These are phyloP conservation scores for Lasiosphaeria miniovina DNA, from an alignment of 495 filamentous ascomycete genomes.

Conservation along the genomic window DNA sequence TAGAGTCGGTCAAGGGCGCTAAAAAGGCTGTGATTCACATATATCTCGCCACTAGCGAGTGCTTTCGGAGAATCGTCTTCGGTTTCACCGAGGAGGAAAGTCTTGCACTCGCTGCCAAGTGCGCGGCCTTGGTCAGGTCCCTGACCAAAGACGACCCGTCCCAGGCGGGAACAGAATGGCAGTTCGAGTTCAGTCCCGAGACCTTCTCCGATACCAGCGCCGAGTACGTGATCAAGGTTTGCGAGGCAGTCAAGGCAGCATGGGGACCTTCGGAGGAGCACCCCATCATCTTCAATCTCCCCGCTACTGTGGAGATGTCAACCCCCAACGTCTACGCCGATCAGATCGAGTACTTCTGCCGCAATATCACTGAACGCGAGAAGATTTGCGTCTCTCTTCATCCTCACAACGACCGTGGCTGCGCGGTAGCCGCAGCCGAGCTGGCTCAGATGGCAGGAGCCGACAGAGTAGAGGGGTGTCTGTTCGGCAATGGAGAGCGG, in stretches of 20 bases:
- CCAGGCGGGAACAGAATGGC: slow-evolving; percentile 77
- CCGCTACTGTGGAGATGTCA: slow-evolving; percentile 92
- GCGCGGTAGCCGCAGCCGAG: slow-evolving; percentile 79
- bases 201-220: slow-evolving; percentile 90
- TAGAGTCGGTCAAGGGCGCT: slow-evolving; percentile 81
- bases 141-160: slow-evolving; percentile 94
- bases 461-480: slow-evolving; percentile 88
- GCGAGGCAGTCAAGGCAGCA: slow-evolving; percentile 92
- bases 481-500: slow-evolving; percentile 94
- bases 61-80: slow-evolving; percentile 89
- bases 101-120: slow-evolving; percentile 78
- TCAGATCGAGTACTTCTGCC: slow-evolving; percentile 95
- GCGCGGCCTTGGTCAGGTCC: slow-evolving; percentile 79
- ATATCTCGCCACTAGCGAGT: slow-evolving; percentile 91
- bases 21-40: slow-evolving; percentile 98
- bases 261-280: slow-evolving; percentile 82
- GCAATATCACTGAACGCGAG: slow-evolving; percentile 71
- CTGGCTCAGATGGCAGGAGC: slow-evolving; percentile 97
- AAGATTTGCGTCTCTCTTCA: slow-evolving; percentile 85
- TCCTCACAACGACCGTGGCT: slow-evolving; percentile 93
- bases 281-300: slow-evolving; percentile 96
- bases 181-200: slow-evolving; percentile 94
- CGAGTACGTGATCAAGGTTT: slow-evolving; percentile 79
- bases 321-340: slow-evolving; percentile 97
- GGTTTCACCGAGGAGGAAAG: slow-evolving; percentile 79